These are phyloP conservation scores for Geoglossum cookeanum DNA, from an alignment of 2,329 filamentous ascomycete species.

Conservation along the genomic window DNA sequence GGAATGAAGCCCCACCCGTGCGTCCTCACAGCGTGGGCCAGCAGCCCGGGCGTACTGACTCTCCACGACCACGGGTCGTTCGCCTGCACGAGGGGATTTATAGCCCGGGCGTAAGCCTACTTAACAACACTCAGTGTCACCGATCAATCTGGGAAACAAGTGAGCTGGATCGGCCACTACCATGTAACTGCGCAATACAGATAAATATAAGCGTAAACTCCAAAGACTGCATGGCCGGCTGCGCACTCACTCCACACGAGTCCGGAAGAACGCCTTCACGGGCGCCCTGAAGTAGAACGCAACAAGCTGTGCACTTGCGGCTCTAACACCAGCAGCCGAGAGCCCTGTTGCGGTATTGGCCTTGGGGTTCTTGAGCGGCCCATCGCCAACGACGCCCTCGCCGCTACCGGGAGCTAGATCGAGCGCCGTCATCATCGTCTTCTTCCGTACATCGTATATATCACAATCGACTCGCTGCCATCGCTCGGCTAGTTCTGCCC, in stretches of 20 bases:
- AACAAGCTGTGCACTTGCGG: slow-evolving; percentile 63
- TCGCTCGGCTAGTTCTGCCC: neutral
- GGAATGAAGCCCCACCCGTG: slow-evolving; percentile 58
- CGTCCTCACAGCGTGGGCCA: slow-evolving; percentile 46
- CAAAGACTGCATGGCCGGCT: neutral
- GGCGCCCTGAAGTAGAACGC: slow-evolving; percentile 86
- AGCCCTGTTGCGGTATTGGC: slow-evolving; percentile 49
- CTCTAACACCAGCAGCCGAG: slow-evolving; percentile 70
- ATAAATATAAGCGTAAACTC: slow-evolving; percentile 13
- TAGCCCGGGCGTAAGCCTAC: slow-evolving; percentile 42
- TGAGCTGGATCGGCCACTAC: neutral
- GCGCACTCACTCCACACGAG: slow-evolving; percentile 59
- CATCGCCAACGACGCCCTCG: neutral
- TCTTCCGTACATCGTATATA: neutral
- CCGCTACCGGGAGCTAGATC: neutral
- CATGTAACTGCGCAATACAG: neutral
- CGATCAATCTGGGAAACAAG: neutral
- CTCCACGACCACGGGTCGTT: slow-evolving; percentile 37
- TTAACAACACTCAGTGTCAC: neutral
- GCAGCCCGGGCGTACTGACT: slow-evolving; percentile 48
- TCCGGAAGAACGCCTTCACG: slow-evolving; percentile 82
- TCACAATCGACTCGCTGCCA: neutral
- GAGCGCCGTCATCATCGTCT: neutral
- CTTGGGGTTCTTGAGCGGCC: slow-evolving; percentile 23
- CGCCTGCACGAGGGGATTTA: slow-evolving; percentile 34